Base-by-base conservation (phyloP, 345 rosid species). In the Citrus trifoliata region DNA sequence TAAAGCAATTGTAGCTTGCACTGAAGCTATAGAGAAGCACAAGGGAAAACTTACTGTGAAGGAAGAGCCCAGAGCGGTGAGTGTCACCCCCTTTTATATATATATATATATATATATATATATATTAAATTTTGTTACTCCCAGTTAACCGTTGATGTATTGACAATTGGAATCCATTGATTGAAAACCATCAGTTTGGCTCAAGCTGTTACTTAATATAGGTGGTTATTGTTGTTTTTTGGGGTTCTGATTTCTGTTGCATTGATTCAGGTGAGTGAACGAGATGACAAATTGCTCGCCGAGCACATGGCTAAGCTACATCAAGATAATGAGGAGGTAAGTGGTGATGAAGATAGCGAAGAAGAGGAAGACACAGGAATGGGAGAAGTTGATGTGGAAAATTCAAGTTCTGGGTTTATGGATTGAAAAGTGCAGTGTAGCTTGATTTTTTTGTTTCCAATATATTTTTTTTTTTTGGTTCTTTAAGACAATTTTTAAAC, bases 321-420 rank as follows among this genome's bases (percentile, higher is more conserved):
- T 22, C 80, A 82, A 22, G 95, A 90, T 76, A 93, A 94, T n/a
- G 98, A 94, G 83, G 99, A 94, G 85, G 78, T 92, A 25, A 89
- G 97, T 53, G 98, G 98, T 10, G 99, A 93, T 80, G 99, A 96
- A 86, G 98, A 94, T 62, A 94, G 98, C 2, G 98, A 89, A 80
- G 98, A 93, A 75, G 99, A 96, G 81, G 99, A 96, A 80, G 98
- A 94, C 79, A 93, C 93, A 0, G 98, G 98, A 16, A 87, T 91
- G 98, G 99, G 98, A 30, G 98, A 92, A 60, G 88, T 88, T 19
- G 94, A 96, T 83, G 81, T 93, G 46, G 97, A 94, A 67, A 84
- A 86, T 63, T 79, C 87, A 30, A 83, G 84, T 22, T 78, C 85
- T 4, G 97, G 94, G 51, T 83, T 94, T 71, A 82, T 74, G 13